These are phyloP conservation scores for Colletotrichum sublineola DNA, from an alignment of 2,329 filamentous ascomycete species.

Conservation along the genomic window DNA sequence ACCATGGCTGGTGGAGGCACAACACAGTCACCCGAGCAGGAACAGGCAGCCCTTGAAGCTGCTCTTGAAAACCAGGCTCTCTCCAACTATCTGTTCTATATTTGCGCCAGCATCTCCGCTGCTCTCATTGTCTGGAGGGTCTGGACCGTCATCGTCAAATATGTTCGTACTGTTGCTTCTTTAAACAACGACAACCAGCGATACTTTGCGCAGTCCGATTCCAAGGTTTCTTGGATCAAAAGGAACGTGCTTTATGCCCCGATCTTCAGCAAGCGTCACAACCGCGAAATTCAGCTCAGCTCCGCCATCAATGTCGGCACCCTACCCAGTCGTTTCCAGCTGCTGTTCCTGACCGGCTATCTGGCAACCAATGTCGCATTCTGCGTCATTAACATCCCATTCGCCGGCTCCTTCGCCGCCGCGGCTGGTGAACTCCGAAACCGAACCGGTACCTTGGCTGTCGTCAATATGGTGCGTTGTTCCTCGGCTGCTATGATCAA, in stretches of 20 bases:
- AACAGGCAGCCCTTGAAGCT: slow-evolving; percentile 42
- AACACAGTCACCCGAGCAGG: slow-evolving; percentile 47
- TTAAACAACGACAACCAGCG: slow-evolving; percentile 83
- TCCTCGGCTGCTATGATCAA: neutral
- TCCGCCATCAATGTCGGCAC: slow-evolving; percentile 72
- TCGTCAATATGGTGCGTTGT: slow-evolving; percentile 79
- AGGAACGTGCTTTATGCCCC: slow-evolving; percentile 75
- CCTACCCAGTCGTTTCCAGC: slow-evolving; percentile 75
- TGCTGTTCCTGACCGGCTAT: slow-evolving; percentile 69
- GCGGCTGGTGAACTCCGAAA: slow-evolving; percentile 70
- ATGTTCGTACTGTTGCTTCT: slow-evolving; percentile 80
- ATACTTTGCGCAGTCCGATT: slow-evolving; percentile 77
- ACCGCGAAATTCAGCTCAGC: slow-evolving; percentile 74
- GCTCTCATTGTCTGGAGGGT: slow-evolving; percentile 77
- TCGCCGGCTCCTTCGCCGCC: slow-evolving; percentile 58
- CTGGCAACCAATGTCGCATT: slow-evolving; percentile 80
- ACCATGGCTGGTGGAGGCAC: slow-evolving; percentile 36
- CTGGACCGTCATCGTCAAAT: slow-evolving; percentile 70
- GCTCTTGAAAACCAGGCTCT: slow-evolving; percentile 66
- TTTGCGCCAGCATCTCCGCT: slow-evolving; percentile 73
- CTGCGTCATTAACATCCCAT: slow-evolving; percentile 77
- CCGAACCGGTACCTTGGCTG: slow-evolving; percentile 76
- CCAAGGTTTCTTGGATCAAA: slow-evolving; percentile 72
- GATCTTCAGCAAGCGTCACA: slow-evolving; percentile 74
- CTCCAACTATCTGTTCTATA: slow-evolving; percentile 71